Conservation (phyloP, 1,284 basidiomycete genomes). For the Melampsora larici-populina region DNA sequence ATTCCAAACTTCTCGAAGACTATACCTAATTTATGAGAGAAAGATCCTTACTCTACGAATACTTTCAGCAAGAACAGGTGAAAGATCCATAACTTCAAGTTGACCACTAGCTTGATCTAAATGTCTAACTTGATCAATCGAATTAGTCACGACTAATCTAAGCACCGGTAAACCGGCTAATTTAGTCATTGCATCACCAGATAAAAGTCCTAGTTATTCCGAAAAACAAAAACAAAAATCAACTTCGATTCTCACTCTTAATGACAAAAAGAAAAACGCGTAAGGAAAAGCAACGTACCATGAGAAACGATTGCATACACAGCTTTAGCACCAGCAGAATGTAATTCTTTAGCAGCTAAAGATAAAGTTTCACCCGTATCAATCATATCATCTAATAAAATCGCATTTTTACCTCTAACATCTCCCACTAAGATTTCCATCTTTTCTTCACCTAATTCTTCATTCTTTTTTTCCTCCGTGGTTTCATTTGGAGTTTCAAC, state of each 20-base stretch:
- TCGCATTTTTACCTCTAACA: slow-evolving; percentile 86
- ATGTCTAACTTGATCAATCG: slow-evolving; percentile 66
- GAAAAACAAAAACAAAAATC: slow-evolving; percentile 60
- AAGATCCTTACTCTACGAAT: slow-evolving; percentile 65
- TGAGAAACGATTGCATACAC: slow-evolving; percentile 89
- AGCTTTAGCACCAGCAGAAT: slow-evolving; percentile 80
- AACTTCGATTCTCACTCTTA: slow-evolving; percentile 52
- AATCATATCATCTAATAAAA: slow-evolving; percentile 97
- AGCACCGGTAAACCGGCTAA: slow-evolving; percentile 53
- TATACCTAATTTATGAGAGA: too few relatives aligned
- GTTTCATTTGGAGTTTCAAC: too few relatives aligned
- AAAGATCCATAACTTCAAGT: slow-evolving; percentile 71
- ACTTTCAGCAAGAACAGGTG: slow-evolving; percentile 86
- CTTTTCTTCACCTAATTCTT: slow-evolving; percentile 56
- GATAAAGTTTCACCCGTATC: slow-evolving; percentile 87
- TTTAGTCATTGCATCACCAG: slow-evolving; percentile 7
- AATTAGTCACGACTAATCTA: slow-evolving; percentile 62
- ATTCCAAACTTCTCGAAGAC: too few relatives aligned
- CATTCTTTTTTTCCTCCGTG: slow-evolving; percentile 54
- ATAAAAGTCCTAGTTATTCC: not conserved
- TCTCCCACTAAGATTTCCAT: slow-evolving; percentile 99
- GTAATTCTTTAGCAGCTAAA: slow-evolving; percentile 77
- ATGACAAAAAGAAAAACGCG: slow-evolving; percentile 1
- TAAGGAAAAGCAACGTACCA: slow-evolving; percentile 60
- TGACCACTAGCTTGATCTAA: slow-evolving; percentile 55